Evolutionary conservation across 2,329 filamentous ascomycete species (phyloP).

Genomic region (Xylaria arbuscula): DNA sequence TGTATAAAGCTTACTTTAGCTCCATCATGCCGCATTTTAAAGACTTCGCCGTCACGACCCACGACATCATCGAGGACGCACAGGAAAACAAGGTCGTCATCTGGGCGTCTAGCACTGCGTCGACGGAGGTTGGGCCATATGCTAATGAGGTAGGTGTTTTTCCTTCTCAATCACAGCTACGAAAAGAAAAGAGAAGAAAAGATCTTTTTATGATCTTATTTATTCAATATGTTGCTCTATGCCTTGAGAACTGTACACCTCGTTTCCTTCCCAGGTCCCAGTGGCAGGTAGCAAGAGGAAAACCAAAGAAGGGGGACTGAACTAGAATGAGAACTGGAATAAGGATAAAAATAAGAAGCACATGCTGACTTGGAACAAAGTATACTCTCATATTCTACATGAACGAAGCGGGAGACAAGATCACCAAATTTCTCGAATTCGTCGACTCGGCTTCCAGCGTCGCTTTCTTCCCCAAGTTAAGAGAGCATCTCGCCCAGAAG

Average conservation of each 20-base stretch:
- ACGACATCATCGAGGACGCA: slow-evolving; percentile 39
- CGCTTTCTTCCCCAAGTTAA: slow-evolving; percentile 32
- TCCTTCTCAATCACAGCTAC: not conserved
- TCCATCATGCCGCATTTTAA: slow-evolving; percentile 21
- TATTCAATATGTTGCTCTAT: not conserved
- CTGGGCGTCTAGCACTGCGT: slow-evolving; percentile 35
- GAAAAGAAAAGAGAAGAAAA: not conserved
- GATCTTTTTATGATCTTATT: too few species aligned
- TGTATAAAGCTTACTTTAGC: slow-evolving; percentile 23
- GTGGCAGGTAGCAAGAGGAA: not conserved
- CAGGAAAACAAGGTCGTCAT: slow-evolving; percentile 41
- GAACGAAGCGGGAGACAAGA: slow-evolving; percentile 40
- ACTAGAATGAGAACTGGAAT: not conserved
- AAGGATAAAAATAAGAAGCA: not conserved
- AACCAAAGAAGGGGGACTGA: not conserved
- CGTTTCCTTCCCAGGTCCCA: too few species aligned
- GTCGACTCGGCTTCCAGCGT: slow-evolving; percentile 32
- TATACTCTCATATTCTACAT: slow-evolving; percentile 41
- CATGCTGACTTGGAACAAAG: slow-evolving; percentile 20
- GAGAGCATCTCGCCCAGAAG: slow-evolving; percentile 19
- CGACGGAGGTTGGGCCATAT: slow-evolving; percentile 40
- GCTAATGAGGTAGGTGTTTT: slow-evolving; percentile 31
- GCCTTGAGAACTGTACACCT: not conserved
- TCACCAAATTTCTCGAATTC: slow-evolving; percentile 33
- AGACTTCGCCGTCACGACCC: slow-evolving; percentile 25